Evolutionary conservation across 768 basidiomycete genomes (phyloP), one percentile per base, ranked within the genome.

Genomic region (Dioszegia crocea): DNA sequence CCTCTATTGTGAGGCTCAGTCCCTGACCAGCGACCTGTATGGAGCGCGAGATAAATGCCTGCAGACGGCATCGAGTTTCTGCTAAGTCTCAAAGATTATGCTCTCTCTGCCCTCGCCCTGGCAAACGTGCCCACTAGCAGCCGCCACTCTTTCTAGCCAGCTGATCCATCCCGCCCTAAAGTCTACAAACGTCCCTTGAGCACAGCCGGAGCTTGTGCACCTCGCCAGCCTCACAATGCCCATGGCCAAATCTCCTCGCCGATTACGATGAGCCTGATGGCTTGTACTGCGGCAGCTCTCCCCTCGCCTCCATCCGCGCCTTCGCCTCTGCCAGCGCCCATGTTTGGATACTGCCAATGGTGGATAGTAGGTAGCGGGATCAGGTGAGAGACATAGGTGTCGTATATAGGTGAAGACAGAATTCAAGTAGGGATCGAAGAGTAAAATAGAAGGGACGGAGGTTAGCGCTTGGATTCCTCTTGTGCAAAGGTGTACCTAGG

Each of bases 251-350:
- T 8, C 14, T 43, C 40, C 40, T 6, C 26, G 4, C 11, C 52
- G n/a, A 61, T 41, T 38, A 52, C 49, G 38, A 19, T n/a, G 61
- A 63, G 2, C n/a, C n/a, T n/a, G n/a, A n/a, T n/a, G 87, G 82
- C 71, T 87, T 84, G 72, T 92, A 91, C 80, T 87, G 84, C 76
- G 87, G 86, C 73, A 86, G 84, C 80, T 93, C 92, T 49, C 89
- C 91, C n/a, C 91, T 84, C 12, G 87, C 90, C 70, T 91, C 89
- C 88, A 96, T 89, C 63, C 91, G 82, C 57, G 81, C 81, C 78
- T 91, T 90, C 10, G 91, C 91, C 77, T 96, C 91, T 64, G 86
- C 82, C 74, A 92, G 78, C 30, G 92, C 92, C 91, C 92, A 96
- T 0, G 86, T 84, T 79, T 91, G 88, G 78, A 96, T 88, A 74